Conservation (phyloP, 768 basidiomycete species). For the Boletus sp. region DNA sequence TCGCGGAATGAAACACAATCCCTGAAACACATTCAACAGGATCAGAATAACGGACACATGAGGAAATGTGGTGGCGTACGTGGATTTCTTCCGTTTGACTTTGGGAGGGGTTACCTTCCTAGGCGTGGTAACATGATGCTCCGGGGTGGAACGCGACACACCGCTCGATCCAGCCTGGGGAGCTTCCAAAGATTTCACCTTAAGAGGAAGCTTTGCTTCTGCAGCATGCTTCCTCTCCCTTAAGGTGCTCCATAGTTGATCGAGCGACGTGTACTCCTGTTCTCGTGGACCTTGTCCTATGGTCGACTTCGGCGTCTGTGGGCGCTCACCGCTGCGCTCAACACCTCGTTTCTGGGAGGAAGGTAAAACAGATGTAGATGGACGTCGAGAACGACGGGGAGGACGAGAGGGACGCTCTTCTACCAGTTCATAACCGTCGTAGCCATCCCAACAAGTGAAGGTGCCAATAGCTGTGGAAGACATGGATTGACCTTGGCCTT, state of each 20-base stretch:
- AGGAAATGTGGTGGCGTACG: conserved; percentile 43
- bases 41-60: conserved; percentile 15
- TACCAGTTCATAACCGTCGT: conserved; percentile 27
- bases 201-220: conserved; percentile 66
- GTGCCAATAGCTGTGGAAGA: conserved; percentile 34
- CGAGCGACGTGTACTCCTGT: conserved; percentile 38
- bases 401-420: conserved; percentile 16
- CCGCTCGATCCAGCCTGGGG: conserved; percentile 22
- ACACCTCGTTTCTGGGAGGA: conserved; percentile 11
- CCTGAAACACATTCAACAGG: conserved; percentile 16
- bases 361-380: conserved; percentile 17
- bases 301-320: conserved; percentile 14
- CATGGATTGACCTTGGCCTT: conserved; percentile 15
- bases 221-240: conserved; percentile 62
- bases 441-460: conserved; percentile 35
- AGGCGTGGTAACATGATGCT: conserved; percentile 21
- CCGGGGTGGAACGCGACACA: conserved; percentile 23
- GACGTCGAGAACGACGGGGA: conserved; percentile 22
- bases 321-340: conserved; percentile 24
- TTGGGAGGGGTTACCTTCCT: conserved; percentile 38
- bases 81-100: conserved; percentile 60
- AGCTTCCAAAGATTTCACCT: conserved; percentile 64
- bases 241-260: conserved; percentile 65
- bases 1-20: conserved; percentile 67
- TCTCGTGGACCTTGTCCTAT: conserved; percentile 16